phyloP scores from a whole-genome alignment of 1,139 yeast genomes.

The Debaryomyces udenii region DNA sequence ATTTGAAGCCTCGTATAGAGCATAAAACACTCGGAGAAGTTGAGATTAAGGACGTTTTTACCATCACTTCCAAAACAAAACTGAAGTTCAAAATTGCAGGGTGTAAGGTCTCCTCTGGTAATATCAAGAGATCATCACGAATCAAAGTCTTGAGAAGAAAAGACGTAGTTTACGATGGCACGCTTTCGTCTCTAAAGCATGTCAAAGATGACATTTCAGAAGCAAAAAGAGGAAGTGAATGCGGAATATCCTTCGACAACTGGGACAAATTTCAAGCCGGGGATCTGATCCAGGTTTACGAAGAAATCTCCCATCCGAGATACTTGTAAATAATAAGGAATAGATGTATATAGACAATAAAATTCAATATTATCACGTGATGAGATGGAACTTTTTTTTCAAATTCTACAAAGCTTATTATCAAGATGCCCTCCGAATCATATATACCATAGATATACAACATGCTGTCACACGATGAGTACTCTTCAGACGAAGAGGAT shows the following conservation, averaged over 20 bases:
- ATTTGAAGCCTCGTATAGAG: constrained; percentile 70
- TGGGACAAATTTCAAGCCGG: constrained; percentile 78
- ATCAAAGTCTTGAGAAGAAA: constrained; percentile 67
- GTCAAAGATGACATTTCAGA: constrained; percentile 80
- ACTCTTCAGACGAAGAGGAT: constrained; percentile 49
- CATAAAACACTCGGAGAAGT: constrained; percentile 70
- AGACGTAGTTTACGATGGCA: constrained; percentile 65
- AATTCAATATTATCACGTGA: constrained; percentile 8
- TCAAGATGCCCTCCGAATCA: background rate
- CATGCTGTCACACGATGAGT: constrained; percentile 40
- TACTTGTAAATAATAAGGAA: constrained; percentile 47
- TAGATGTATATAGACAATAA: background rate
- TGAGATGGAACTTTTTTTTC: background rate
- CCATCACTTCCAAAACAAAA: constrained; percentile 56
- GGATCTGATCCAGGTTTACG: constrained; percentile 74
- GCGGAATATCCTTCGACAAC: constrained; percentile 77
- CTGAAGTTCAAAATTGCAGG: constrained; percentile 76
- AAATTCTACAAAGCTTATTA: background rate
- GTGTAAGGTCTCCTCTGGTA: constrained; percentile 77
- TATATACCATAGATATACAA: constrained; percentile 1
- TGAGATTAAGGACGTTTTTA: constrained; percentile 71
- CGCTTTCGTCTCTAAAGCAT: constrained; percentile 73
- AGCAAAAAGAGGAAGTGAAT: constrained; percentile 83
- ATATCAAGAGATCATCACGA: constrained; percentile 57
- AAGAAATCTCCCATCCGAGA: constrained; percentile 68